Evolutionary conservation across 176 grass and related monocot genomes (phyloP).

Genomic region (Typha latifolia): DNA sequence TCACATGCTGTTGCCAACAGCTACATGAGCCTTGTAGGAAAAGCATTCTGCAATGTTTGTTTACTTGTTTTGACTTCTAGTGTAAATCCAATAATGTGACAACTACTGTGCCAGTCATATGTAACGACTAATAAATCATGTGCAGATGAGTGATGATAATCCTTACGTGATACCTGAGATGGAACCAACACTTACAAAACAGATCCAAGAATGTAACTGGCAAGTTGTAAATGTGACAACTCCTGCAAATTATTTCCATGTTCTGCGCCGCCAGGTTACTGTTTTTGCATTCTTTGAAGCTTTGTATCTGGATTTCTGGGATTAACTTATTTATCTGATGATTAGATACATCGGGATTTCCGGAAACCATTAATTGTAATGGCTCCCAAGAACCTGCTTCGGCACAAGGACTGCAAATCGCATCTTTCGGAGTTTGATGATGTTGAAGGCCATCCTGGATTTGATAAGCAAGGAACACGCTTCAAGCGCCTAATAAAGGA

Average conservation of each 20-base stretch:
- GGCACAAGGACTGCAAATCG: constrained; percentile 93
- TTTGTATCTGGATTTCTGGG: neutral
- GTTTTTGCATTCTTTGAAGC: neutral
- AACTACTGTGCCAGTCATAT: constrained; percentile 4
- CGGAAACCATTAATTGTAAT: constrained; percentile 76
- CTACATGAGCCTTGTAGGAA: too few species aligned
- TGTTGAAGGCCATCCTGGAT: constrained; percentile 75
- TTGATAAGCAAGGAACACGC: constrained; percentile 86
- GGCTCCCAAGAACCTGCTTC: constrained; percentile 79
- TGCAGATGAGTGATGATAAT: constrained; percentile 96
- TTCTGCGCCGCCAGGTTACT: constrained; percentile 71
- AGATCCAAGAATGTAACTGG: constrained; percentile 97
- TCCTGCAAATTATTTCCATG: constrained; percentile 94
- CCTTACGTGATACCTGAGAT: constrained; percentile 90
- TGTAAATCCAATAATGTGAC: constrained; percentile 4
- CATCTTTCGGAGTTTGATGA: constrained; percentile 95
- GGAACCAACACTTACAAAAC: constrained; percentile 83
- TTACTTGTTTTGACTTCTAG: neutral
- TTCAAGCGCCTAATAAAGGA: constrained; percentile 97
- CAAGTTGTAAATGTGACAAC: constrained; percentile 96
- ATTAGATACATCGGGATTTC: constrained; percentile 82
- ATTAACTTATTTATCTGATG: neutral
- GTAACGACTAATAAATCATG: neutral
- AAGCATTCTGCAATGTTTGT: too few species aligned
- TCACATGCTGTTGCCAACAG: too few species aligned